Evolutionary conservation across 2,329 filamentous ascomycete species (phyloP).

Genomic region (Fusarium dlaminii): DNA sequence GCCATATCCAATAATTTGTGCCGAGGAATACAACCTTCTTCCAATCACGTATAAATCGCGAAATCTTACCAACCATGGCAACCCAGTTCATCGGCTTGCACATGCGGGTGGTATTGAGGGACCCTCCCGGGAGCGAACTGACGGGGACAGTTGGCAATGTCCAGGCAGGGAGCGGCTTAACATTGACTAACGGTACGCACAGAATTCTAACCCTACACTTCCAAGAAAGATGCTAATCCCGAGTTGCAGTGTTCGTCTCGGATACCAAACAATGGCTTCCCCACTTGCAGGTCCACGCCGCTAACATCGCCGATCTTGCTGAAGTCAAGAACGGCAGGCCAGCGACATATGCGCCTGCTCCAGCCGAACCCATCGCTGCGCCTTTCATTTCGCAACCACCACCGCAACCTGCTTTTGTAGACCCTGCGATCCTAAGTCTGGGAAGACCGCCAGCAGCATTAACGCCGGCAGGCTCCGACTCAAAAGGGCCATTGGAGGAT

Average conservation of each 20-base stretch:
- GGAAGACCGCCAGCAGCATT: conserved; percentile 53
- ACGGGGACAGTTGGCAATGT: conserved; percentile 78
- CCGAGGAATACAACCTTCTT: conserved; percentile 1
- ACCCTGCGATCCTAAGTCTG: conserved; percentile 84
- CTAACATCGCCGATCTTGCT: conserved; percentile 57
- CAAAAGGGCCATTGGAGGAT: conserved; percentile 16
- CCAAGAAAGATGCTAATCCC: conserved; percentile 3
- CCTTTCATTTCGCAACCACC: conserved; percentile 43
- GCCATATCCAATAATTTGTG: conserved; percentile 17
- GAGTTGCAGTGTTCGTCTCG: conserved; percentile 50
- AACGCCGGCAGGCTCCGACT: conserved; percentile 39
- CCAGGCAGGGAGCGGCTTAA: conserved; percentile 71
- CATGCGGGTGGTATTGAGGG: conserved; percentile 76
- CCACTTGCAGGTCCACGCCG: conserved; percentile 57
- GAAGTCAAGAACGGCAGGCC: conserved; percentile 50
- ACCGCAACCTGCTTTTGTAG: conserved; percentile 66
- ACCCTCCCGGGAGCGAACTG: conserved; percentile 70
- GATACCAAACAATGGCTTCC: conserved; percentile 54
- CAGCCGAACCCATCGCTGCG: conserved; percentile 38
- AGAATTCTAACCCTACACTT: not conserved
- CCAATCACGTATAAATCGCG: not conserved
- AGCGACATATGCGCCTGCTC: conserved; percentile 41
- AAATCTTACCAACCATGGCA: conserved; percentile 51
- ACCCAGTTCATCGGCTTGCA: conserved; percentile 78
- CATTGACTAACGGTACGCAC: conserved; percentile 74